A percentile compares a stretch with the other conserved stretches of the same genome.
phyloP scores from a whole-genome alignment of 2,329 filamentous ascomycete species.

The Verticillium zaregamsianum region DNA sequence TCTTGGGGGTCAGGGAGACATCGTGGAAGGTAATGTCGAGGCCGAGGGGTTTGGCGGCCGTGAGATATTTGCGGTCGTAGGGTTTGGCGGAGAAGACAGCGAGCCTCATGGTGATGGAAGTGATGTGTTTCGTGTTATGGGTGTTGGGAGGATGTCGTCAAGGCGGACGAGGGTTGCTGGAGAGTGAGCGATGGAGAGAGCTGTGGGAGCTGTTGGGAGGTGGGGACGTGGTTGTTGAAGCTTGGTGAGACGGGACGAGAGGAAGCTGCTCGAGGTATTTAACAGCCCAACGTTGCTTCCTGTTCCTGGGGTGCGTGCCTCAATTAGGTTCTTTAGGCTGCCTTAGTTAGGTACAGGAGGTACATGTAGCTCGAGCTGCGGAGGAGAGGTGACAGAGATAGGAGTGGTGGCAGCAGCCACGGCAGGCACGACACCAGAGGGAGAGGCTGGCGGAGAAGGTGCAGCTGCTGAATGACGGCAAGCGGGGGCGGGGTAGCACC shows the following conservation, averaged over 20 bases:
- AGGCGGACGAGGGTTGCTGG: neutral
- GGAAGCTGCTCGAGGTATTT: neutral
- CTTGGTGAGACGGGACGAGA: neutral
- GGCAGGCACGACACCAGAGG: neutral
- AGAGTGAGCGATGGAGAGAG: neutral
- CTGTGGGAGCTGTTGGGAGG: no score
- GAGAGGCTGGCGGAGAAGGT: neutral
- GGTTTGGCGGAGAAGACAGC: conserved; percentile 62
- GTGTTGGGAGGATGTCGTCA: neutral
- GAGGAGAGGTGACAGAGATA: neutral
- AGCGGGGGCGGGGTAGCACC: neutral
- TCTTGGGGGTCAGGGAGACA: conserved; percentile 51
- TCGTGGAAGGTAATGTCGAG: conserved; percentile 54
- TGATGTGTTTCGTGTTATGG: neutral
- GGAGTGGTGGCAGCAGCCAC: neutral
- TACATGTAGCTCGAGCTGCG: neutral
- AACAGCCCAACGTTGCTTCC: neutral
- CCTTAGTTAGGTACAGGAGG: neutral
- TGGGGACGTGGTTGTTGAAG: neutral
- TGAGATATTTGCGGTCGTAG: conserved; percentile 56
- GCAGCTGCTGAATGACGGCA: neutral
- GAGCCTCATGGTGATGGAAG: conserved; percentile 46
- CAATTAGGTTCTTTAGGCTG: neutral
- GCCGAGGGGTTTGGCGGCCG: conserved; percentile 31
- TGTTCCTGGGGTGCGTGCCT: neutral